Percentiles rank a stretch among this genome's conserved stretches.
These are phyloP conservation scores for Mucor piriformis DNA, from an alignment of 371 early-diverging fungal species.

Conservation along the genomic window DNA sequence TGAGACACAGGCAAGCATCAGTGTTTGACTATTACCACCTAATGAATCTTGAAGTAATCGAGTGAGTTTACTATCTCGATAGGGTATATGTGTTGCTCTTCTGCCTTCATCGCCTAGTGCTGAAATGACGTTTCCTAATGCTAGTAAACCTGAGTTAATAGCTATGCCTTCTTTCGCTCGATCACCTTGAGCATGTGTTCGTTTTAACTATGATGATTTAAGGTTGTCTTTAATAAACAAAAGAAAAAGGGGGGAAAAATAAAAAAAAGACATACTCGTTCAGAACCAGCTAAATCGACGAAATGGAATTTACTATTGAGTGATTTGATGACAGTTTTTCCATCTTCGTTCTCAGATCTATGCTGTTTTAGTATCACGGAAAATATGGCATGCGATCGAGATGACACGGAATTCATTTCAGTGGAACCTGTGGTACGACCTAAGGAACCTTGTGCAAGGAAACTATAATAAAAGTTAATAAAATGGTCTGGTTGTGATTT, in stretches of 20 bases:
- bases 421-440: slow-evolving; percentile 91
- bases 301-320: slow-evolving; percentile 87
- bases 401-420: slow-evolving; percentile 94
- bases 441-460: slow-evolving; percentile 72
- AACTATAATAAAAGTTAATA: slow-evolving; percentile 9
- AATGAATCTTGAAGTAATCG: slow-evolving; percentile 93
- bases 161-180: slow-evolving; percentile 95
- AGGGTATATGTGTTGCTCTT: slow-evolving; percentile 82
- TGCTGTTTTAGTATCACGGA: slow-evolving; percentile 83
- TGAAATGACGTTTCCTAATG: slow-evolving; percentile 98
- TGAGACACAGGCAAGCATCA: slow-evolving; percentile 92
- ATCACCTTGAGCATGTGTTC: slow-evolving; percentile 91
- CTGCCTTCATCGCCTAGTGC: slow-evolving; percentile 83
- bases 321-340: slow-evolving; percentile 19
- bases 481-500: slow-evolving; percentile 5
- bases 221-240: not conserved
- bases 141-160: slow-evolving; percentile 96
- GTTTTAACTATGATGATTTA: slow-evolving; percentile 65
- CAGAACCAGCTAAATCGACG: slow-evolving; percentile 99
- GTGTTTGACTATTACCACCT: slow-evolving; percentile 88
- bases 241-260: not conserved
- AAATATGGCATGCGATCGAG: slow-evolving; percentile 97
- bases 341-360: slow-evolving; percentile 42
- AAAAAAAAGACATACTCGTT: slow-evolving; percentile 59
- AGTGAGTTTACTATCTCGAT: slow-evolving; percentile 98